phyloP scores from a whole-genome alignment of 371 early-diverging fungal genomes.

The Capniomyces stellatus region DNA sequence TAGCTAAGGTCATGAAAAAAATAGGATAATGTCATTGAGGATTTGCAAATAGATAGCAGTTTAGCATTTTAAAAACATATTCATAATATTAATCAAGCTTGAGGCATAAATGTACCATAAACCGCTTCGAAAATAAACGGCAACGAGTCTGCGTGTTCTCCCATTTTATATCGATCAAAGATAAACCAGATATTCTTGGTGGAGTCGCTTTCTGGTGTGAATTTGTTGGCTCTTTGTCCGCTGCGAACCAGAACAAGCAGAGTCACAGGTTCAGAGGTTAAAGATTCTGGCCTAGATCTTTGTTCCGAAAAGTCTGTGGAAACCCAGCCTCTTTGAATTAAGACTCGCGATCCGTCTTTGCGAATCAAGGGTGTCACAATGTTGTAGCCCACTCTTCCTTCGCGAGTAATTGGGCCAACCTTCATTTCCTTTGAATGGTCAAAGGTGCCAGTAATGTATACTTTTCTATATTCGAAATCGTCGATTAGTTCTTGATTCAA shows the following conservation, averaged over 20 bases:
- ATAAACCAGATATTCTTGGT: slow-evolving; percentile 64
- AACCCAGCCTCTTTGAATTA: slow-evolving; percentile 83
- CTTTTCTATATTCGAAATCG: slow-evolving; percentile 50
- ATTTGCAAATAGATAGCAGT: slow-evolving; percentile 5
- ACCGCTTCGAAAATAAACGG: slow-evolving; percentile 58
- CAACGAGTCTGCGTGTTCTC: slow-evolving; percentile 35
- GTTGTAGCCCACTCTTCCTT: slow-evolving; percentile 59
- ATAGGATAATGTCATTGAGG: slow-evolving; percentile 46
- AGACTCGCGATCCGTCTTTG: slow-evolving; percentile 48
- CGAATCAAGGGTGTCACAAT: slow-evolving; percentile 70
- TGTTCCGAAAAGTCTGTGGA: slow-evolving; percentile 44
- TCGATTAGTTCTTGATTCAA: too few relatives aligned
- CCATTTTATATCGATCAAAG: slow-evolving; percentile 58
- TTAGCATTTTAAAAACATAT: slow-evolving; percentile 8
- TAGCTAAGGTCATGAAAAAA: slow-evolving; percentile 25
- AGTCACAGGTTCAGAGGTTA: slow-evolving; percentile 8
- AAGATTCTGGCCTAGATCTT: slow-evolving; percentile 30
- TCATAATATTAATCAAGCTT: too few relatives aligned
- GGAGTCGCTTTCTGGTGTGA: slow-evolving; percentile 48
- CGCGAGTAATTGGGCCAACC: slow-evolving; percentile 58
- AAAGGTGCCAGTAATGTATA: slow-evolving; percentile 43
- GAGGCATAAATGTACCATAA: too few relatives aligned
- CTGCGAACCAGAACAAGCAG: slow-evolving; percentile 27
- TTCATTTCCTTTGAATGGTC: slow-evolving; percentile 56
- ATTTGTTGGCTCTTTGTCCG: slow-evolving; percentile 20